Percentiles rank a stretch among this genome's conserved stretches.
Conservation (phyloP, 2,329 filamentous ascomycete species). For the Aspergillus ruber region DNA sequence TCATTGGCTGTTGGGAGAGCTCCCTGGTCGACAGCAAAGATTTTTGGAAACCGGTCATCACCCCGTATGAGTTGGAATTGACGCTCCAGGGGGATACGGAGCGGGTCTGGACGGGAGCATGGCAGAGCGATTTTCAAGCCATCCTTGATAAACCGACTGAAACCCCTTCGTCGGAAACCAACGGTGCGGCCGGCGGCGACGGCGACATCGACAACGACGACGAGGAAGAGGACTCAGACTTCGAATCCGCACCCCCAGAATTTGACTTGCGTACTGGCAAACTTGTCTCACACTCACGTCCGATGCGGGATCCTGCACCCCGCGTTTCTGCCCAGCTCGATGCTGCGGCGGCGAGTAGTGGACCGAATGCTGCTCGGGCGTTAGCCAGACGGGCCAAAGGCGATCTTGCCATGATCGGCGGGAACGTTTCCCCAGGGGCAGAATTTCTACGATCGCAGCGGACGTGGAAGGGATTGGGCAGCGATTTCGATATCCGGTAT, state of each 20-base stretch:
- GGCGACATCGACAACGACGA: slow-evolving; percentile 10
- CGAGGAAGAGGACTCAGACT: slow-evolving; percentile 63
- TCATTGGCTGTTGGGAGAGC: slow-evolving; percentile 97
- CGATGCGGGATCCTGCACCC: slow-evolving; percentile 35
- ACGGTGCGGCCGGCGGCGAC: slow-evolving; percentile 13
- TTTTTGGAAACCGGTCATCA: slow-evolving; percentile 84
- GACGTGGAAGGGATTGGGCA: slow-evolving; percentile 88
- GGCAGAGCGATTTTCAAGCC: slow-evolving; percentile 79
- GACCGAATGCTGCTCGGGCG: slow-evolving; percentile 34
- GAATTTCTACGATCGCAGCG: slow-evolving; percentile 75
- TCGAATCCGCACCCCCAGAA: slow-evolving; percentile 66
- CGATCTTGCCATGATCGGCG: slow-evolving; percentile 74
- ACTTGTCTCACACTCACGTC: slow-evolving; percentile 66
- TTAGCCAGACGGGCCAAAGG: slow-evolving; percentile 61
- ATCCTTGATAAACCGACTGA: slow-evolving; percentile 44
- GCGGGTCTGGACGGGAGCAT: slow-evolving; percentile 78
- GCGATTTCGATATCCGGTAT: slow-evolving; percentile 64
- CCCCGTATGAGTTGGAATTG: slow-evolving; percentile 85
- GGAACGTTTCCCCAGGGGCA: slow-evolving; percentile 82
- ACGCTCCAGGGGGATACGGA: slow-evolving; percentile 68
- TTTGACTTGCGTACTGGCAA: slow-evolving; percentile 87
- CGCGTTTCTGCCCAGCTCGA: slow-evolving; percentile 21
- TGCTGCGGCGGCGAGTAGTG: slow-evolving; percentile 17
- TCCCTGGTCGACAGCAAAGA: slow-evolving; percentile 81
- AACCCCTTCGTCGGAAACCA: slow-evolving; percentile 12